phyloP scores from a whole-genome alignment of 768 basidiomycete genomes.

The Mycena venus region DNA sequence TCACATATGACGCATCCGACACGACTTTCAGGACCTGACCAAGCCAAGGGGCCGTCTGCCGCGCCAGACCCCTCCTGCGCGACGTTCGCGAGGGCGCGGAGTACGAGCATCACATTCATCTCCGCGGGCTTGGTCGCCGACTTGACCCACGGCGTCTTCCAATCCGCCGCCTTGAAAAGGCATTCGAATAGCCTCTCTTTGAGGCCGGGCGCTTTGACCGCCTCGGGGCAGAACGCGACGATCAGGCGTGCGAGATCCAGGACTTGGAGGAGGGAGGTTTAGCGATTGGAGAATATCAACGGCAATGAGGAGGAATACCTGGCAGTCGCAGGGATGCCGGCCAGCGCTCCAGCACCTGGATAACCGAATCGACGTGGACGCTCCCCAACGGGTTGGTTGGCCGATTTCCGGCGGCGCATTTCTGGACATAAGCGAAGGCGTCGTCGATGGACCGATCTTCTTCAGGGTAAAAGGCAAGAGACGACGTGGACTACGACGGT shows the following conservation, averaged over 20 bases:
- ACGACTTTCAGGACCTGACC: constrained; percentile 79
- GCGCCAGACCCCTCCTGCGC: constrained; percentile 69
- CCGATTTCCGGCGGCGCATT: constrained; percentile 55
- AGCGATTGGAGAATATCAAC: constrained; percentile 7
- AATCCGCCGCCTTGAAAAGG: constrained; percentile 78
- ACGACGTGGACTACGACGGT: constrained; percentile 70
- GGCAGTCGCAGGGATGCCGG: constrained; percentile 81
- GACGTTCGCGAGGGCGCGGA: constrained; percentile 85
- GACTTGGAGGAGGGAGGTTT: constrained; percentile 58
- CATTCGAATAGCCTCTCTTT: constrained; percentile 69
- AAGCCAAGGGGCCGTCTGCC: constrained; percentile 64
- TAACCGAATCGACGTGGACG: constrained; percentile 72
- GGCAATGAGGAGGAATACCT: constrained; percentile 51
- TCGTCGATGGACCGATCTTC: constrained; percentile 73
- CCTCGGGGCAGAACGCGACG: constrained; percentile 70
- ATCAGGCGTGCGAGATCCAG: constrained; percentile 89
- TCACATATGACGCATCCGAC: constrained; percentile 62
- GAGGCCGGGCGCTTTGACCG: constrained; percentile 57
- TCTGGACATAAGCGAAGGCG: constrained; percentile 69
- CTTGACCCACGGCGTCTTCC: constrained; percentile 66
- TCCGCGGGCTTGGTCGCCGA: constrained; percentile 80
- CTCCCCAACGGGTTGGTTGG: constrained; percentile 52
- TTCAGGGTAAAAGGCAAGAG: constrained; percentile 78
- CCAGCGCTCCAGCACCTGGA: constrained; percentile 80
- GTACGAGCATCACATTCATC: constrained; percentile 85